Evolutionary conservation across 2,329 filamentous ascomycete genomes (phyloP).

Genomic region (Macrophomina pseudophaseolina): DNA sequence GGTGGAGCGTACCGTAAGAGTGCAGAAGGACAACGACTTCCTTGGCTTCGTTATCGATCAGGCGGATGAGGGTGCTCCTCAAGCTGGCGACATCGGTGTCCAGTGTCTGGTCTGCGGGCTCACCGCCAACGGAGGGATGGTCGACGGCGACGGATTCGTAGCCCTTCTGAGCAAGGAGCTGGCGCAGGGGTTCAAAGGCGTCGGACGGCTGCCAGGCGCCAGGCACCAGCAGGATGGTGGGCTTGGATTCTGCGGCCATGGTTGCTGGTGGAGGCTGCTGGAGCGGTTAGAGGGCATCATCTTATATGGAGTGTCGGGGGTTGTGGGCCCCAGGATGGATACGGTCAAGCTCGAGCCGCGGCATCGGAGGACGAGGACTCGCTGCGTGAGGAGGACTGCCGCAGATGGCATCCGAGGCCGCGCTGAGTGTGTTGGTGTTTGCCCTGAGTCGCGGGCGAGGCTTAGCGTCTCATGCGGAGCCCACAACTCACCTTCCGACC

Average conservation of each 20-base stretch:
- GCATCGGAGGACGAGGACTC: background rate
- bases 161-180: constrained; percentile 3
- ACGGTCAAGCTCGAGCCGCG: background rate
- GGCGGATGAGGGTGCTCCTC: background rate
- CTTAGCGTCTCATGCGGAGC: background rate
- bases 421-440: background rate
- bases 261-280: background rate
- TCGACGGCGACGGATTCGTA: constrained; percentile 19
- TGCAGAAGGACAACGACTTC: constrained; percentile 21
- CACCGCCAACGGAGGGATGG: constrained; percentile 21
- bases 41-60: constrained; percentile 13
- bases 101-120: constrained; percentile 12
- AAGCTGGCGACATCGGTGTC: constrained; percentile 11
- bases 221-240: constrained; percentile 16
- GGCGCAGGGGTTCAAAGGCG: constrained; percentile 16
- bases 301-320: background rate
- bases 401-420: background rate
- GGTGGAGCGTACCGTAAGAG: constrained; percentile 12
- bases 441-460: background rate
- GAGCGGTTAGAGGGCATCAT: background rate
- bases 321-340: background rate
- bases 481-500: background rate
- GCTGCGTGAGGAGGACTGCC: constrained; percentile 5
- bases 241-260: constrained; percentile 1
- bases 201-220: constrained; percentile 20